These are phyloP conservation scores for Chamaenerion angustifolium DNA, from an alignment of 345 rosid genomes.

Conservation along the genomic window DNA sequence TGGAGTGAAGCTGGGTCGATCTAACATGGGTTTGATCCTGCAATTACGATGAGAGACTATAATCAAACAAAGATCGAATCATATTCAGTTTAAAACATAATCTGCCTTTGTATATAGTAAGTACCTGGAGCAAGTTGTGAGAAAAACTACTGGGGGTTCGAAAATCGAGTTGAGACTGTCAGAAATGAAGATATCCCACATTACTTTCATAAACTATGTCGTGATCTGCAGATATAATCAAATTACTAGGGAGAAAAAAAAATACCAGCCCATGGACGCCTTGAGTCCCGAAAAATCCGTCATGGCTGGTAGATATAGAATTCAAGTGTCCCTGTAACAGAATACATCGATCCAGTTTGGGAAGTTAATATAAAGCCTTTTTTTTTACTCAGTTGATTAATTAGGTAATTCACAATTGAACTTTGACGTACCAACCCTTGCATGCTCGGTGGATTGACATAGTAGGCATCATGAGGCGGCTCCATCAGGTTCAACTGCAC, in stretches of 20 bases:
- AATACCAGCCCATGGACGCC: conserved; percentile 35
- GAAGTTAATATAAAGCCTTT: not conserved
- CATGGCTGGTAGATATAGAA: conserved; percentile 30
- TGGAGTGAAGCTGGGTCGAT: too few species aligned
- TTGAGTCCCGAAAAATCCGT: conserved; percentile 30
- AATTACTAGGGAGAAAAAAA: not conserved
- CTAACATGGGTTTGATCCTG: too few species aligned
- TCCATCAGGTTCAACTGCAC: conserved; percentile 43
- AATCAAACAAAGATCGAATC: too few species aligned
- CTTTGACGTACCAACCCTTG: conserved; percentile 28
- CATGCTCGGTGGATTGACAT: conserved; percentile 29
- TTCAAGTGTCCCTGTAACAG: conserved; percentile 31
- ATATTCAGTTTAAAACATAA: too few species aligned
- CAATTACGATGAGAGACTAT: too few species aligned
- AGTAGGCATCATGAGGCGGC: conserved; percentile 43
- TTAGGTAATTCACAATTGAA: not conserved
- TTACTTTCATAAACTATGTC: conserved; percentile 2
- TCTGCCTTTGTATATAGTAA: too few species aligned
- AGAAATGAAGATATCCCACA: conserved; percentile 5
- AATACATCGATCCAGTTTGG: not conserved
- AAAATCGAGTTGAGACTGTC: conserved; percentile 35
- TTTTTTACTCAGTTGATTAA: not conserved
- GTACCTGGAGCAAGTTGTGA: conserved; percentile 23
- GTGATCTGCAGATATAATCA: not conserved
- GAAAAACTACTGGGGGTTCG: conserved; percentile 27